A percentile compares a stretch with the other conserved stretches of the same genome.
phyloP scores from a whole-genome alignment of 306 rosid genomes.

The Vicia villosa region DNA sequence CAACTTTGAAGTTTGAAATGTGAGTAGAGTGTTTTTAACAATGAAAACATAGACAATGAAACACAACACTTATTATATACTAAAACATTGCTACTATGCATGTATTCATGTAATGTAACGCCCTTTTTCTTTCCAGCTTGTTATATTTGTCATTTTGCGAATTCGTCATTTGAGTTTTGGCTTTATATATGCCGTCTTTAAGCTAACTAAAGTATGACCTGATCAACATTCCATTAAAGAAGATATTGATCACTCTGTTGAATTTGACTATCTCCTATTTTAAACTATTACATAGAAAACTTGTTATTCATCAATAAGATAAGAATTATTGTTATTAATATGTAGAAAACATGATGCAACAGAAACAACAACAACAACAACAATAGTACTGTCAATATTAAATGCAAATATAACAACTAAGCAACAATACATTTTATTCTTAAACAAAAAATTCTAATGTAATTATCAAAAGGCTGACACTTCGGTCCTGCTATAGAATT shows the following conservation, averaged over 20 bases:
- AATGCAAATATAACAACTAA: not conserved
- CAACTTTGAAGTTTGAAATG: not conserved
- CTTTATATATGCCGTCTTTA: not conserved
- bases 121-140: not conserved
- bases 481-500: conserved; percentile 27
- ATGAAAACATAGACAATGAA: not conserved
- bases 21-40: not conserved
- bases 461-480: not conserved
- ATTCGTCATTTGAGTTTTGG: not conserved
- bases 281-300: not conserved
- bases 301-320: not conserved
- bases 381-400: not conserved
- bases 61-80: not conserved
- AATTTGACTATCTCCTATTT: not conserved
- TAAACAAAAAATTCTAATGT: not conserved
- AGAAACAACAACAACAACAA: not conserved
- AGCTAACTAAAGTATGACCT: not conserved
- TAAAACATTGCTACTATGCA: not conserved
- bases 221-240: not conserved
- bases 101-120: not conserved
- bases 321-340: not conserved
- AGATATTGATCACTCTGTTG: not conserved
- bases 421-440: not conserved
- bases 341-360: not conserved
- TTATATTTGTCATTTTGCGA: not conserved